These are phyloP conservation scores for Phyllostachys edulis DNA, from an alignment of 176 grass and related monocot genomes.

Conservation along the genomic window DNA sequence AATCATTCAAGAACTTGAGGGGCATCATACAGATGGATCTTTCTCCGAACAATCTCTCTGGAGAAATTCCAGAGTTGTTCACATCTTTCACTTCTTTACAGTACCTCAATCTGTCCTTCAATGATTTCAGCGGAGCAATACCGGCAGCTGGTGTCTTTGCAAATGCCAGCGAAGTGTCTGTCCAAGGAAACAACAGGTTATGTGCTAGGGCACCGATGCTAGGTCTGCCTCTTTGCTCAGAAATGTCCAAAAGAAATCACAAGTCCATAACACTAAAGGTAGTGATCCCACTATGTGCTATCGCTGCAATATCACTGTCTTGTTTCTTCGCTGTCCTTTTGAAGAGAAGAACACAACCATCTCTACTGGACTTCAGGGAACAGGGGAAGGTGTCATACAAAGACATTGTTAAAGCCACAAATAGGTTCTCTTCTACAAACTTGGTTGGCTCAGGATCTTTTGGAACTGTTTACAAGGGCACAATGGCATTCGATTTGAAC, in stretches of 20 bases:
- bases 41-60: conserved; percentile 48
- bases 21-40: conserved; percentile 45
- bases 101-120: conserved; percentile 58
- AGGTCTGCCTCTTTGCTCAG: conserved; percentile 28
- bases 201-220: conserved; percentile 15
- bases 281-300: conserved; percentile 6
- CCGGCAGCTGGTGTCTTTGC: conserved; percentile 34
- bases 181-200: conserved; percentile 41
- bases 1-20: conserved; percentile 18
- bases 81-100: conserved; percentile 21
- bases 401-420: conserved; percentile 25
- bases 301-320: not conserved
- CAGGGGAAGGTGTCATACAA: conserved; percentile 8
- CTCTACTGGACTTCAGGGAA: not conserved
- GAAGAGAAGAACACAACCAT: not conserved
- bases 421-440: conserved; percentile 28
- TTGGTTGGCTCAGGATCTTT: conserved; percentile 41
- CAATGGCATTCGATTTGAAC: not conserved
- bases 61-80: conserved; percentile 44
- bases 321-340: not conserved
- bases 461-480: conserved; percentile 48
- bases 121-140: conserved; percentile 41
- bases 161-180: conserved; percentile 27
- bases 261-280: conserved; percentile 22
- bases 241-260: not conserved